Evolutionary conservation across 495 filamentous ascomycete genomes (phyloP).

Genomic region (Halenospora varia): DNA sequence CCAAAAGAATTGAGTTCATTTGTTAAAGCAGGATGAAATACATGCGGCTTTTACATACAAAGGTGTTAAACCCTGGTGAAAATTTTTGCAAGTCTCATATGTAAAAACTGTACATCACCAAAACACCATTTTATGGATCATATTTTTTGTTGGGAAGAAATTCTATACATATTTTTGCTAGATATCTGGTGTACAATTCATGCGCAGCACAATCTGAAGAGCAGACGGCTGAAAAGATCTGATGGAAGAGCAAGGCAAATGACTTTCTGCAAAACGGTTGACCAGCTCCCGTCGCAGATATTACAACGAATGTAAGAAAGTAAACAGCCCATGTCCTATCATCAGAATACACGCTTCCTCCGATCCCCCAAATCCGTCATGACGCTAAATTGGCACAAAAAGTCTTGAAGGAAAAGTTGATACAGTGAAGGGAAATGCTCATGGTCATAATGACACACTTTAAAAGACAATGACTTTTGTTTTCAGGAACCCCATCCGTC

Average conservation of each 20-base stretch:
- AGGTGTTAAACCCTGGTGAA: too few species aligned
- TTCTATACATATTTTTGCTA: constrained; percentile 9
- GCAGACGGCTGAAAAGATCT: constrained; percentile 18
- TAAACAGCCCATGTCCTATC: constrained; percentile 14
- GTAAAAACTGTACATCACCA: too few species aligned
- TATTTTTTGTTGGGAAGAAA: background rate
- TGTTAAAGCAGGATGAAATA: too few species aligned
- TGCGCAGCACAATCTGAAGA: constrained; percentile 34
- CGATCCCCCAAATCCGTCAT: constrained; percentile 16
- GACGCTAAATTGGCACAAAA: constrained; percentile 26
- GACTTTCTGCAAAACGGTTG: constrained; percentile 31
- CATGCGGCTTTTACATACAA: too few species aligned
- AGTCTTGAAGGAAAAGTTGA: constrained; percentile 16
- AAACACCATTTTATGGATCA: too few species aligned
- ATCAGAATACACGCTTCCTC: constrained; percentile 18
- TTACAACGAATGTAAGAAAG: constrained; percentile 55
- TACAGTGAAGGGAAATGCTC: constrained; percentile 22
- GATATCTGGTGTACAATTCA: constrained; percentile 30
- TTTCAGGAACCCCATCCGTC: constrained; percentile 16
- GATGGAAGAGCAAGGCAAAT: constrained; percentile 11
- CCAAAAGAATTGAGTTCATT: too few species aligned
- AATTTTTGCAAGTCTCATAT: too few species aligned
- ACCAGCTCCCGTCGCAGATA: constrained; percentile 36
- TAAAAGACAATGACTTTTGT: constrained; percentile 24
- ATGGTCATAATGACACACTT: constrained; percentile 1